phyloP scores from a whole-genome alignment of 2,329 filamentous ascomycete genomes.

The Pseudocercospora cruenta region DNA sequence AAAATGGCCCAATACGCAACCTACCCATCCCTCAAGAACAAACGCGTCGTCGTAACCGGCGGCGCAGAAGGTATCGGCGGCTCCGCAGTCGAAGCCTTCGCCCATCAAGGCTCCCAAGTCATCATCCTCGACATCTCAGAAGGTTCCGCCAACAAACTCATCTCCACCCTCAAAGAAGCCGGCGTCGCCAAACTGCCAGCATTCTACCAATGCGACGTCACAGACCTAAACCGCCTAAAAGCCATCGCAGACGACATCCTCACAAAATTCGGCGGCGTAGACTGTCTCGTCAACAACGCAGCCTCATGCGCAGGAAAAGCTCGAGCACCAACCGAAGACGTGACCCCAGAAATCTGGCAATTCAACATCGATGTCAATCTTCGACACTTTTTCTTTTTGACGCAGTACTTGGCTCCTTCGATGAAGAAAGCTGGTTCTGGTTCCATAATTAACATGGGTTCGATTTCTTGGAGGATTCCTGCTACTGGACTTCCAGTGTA shows the following conservation, averaged over 20 bases:
- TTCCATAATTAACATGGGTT: slow-evolving; percentile 54
- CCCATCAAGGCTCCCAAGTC: slow-evolving; percentile 62
- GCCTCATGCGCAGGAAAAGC: slow-evolving; percentile 61
- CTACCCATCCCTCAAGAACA: slow-evolving; percentile 50
- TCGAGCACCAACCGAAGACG: slow-evolving; percentile 62
- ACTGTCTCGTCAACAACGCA: slow-evolving; percentile 66
- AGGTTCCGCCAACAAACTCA: slow-evolving; percentile 52
- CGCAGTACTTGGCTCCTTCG: slow-evolving; percentile 61
- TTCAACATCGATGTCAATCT: slow-evolving; percentile 67
- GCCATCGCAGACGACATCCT: slow-evolving; percentile 49
- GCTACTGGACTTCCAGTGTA: slow-evolving; percentile 34
- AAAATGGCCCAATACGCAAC: slow-evolving; percentile 29
- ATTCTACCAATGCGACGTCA: slow-evolving; percentile 55
- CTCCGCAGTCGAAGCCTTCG: slow-evolving; percentile 61
- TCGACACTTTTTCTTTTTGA: slow-evolving; percentile 66
- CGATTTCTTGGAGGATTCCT: slow-evolving; percentile 36
- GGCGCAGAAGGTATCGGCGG: slow-evolving; percentile 68
- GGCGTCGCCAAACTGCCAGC: slow-evolving; percentile 21
- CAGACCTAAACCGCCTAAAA: slow-evolving; percentile 56
- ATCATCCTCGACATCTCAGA: slow-evolving; percentile 64
- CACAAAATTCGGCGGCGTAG: slow-evolving; percentile 52
- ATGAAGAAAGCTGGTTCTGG: slow-evolving; percentile 61
- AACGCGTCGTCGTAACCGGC: slow-evolving; percentile 67
- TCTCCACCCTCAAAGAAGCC: slow-evolving; percentile 43
- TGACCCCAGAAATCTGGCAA: slow-evolving; percentile 65